Evolutionary conservation across 306 rosid species (phyloP).

Genomic region (Ziziphus jujuba): DNA sequence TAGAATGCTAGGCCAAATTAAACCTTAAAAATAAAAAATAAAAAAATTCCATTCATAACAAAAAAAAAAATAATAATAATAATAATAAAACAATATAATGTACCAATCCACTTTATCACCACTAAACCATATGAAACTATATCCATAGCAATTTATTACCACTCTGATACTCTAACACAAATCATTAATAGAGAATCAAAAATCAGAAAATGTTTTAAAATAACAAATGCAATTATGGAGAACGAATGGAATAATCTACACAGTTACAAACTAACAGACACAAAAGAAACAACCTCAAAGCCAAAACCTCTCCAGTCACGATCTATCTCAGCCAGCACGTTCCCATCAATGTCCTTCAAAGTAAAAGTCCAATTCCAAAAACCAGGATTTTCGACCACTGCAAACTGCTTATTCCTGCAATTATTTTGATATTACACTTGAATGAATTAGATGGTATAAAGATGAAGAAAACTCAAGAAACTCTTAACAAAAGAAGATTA

Average conservation of each 20-base stretch:
- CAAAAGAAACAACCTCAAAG: slow-evolving; percentile 72
- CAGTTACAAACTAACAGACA: neutral
- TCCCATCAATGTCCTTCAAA: slow-evolving; percentile 72
- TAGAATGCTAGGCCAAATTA: neutral
- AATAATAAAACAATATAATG: neutral
- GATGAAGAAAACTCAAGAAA: slow-evolving; percentile 2
- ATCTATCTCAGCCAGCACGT: slow-evolving; percentile 84
- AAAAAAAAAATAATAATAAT: too few relatives aligned
- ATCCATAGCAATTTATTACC: too few relatives aligned
- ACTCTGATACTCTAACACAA: too few relatives aligned
- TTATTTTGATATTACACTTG: slow-evolving; percentile 28
- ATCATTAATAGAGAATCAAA: neutral
- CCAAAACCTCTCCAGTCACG: slow-evolving; percentile 99
- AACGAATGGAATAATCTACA: too few relatives aligned
- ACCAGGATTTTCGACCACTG: slow-evolving; percentile 96
- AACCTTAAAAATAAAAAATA: too few relatives aligned
- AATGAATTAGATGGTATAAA: slow-evolving; percentile 5
- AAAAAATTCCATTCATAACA: neutral
- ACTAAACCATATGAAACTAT: too few relatives aligned
- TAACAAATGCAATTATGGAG: too few relatives aligned
- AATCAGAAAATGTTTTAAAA: too few relatives aligned
- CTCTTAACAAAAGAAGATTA: neutral
- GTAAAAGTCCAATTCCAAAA: slow-evolving; percentile 97
- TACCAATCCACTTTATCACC: too few relatives aligned
- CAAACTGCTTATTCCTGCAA: slow-evolving; percentile 81